Percentiles rank a stretch among this genome's conserved stretches.
These are phyloP conservation scores for Fraxinus paxiana DNA, from an alignment of 305 asterid species.

Conservation along the genomic window DNA sequence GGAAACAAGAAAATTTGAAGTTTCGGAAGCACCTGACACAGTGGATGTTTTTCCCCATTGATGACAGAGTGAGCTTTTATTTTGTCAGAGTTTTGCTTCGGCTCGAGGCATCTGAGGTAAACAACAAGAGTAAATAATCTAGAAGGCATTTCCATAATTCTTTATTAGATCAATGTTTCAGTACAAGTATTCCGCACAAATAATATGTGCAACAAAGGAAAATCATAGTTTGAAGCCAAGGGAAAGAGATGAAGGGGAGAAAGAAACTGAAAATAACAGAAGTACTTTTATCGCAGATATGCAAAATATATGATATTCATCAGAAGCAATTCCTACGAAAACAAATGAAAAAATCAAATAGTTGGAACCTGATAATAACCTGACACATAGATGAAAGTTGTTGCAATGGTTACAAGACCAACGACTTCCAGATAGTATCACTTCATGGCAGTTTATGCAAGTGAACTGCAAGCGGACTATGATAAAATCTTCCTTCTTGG, in stretches of 20 bases:
- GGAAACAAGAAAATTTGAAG: slow-evolving; percentile 17
- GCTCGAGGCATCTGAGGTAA: slow-evolving; percentile 44
- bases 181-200: background rate
- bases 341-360: background rate
- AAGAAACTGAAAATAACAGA: background rate
- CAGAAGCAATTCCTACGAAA: background rate
- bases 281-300: background rate
- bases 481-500: slow-evolving; percentile 55
- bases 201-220: background rate
- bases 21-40: slow-evolving; percentile 40
- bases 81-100: slow-evolving; percentile 26
- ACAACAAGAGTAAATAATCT: slow-evolving; percentile 17
- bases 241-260: background rate
- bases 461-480: slow-evolving; percentile 52
- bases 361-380: slow-evolving; percentile 36
- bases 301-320: background rate
- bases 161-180: background rate
- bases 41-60: slow-evolving; percentile 49
- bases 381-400: slow-evolving; percentile 46
- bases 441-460: slow-evolving; percentile 55
- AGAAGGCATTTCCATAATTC: background rate
- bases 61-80: slow-evolving; percentile 36
- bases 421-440: slow-evolving; percentile 45
- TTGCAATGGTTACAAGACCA: slow-evolving; percentile 64
- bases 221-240: background rate